Base-by-base conservation (phyloP, 371 early-diverging fungal species). In the Zancudomyces culisetae region DNA sequence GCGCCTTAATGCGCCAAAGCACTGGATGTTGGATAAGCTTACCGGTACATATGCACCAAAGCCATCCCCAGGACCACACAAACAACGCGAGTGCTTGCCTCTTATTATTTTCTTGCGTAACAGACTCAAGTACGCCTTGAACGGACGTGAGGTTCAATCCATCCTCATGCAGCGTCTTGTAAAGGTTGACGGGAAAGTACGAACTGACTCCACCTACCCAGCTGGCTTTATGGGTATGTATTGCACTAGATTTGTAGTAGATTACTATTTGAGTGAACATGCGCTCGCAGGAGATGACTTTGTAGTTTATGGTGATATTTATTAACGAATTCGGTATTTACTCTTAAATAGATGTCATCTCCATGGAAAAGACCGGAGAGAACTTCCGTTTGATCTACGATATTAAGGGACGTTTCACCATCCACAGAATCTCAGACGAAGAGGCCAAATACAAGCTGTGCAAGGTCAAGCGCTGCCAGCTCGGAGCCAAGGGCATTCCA, bases 21-120 rank as follows among this genome's bases (percentile, higher is more conserved):
- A 96, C 81, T 99, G 99, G 99, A 95, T 98, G 91, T 83, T 99
- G 64, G 97, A 97, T 85, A 99, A 99, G 77, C 81, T 93, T 43
- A 84, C 90, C 69, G 98, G 95, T 55, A 87, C 85, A 59, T 97
- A 85, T 49, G 49, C 99, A 57, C 95, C 98, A 57, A 82, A 91
- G 73, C 98, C 98, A 60, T 83, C 86, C 58, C 73, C 96, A 63
- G 99, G 99, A 75, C 98, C 99, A 60, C 99, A 99, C 88, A 95
- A 93, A 85, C 81, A 87, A 61, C 85, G 92, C 66, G 98, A 97
- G 76, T 98, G 93, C 78, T 82, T 99, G 67, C 99, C 99, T 53
- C 78, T 99, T 58, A 76, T 95, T 62, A 79, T 99, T 64, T 93
- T 99, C 81, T 70, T 99, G 69, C 85, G 97, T 59, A 95, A 97